Percentiles rank a stretch among this genome's conserved stretches.
phyloP scores from a whole-genome alignment of 331 rosid species.

The Rhamnella rubrinervis region DNA sequence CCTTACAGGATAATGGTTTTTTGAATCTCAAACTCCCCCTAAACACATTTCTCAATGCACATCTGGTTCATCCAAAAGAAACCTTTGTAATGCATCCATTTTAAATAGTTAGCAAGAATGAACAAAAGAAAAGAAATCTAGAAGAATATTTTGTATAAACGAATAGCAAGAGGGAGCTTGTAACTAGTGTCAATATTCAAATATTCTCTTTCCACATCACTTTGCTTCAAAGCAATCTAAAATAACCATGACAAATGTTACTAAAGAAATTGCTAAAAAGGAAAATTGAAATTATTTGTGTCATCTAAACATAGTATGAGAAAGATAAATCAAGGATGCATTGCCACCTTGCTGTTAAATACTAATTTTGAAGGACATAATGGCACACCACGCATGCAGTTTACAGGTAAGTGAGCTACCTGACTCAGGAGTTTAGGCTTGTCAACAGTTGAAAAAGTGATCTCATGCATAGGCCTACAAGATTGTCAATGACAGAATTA shows the following conservation, averaged over 20 bases:
- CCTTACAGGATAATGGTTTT: constrained; percentile 9
- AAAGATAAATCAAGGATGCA: too few relatives aligned
- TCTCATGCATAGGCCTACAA: constrained; percentile 95
- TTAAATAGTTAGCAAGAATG: neutral
- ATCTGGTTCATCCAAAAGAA: constrained; percentile 9
- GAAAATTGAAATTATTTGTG: neutral
- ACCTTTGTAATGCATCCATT: neutral
- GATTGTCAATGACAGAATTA: constrained; percentile 25
- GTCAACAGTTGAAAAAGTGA: constrained; percentile 91
- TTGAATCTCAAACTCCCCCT: neutral
- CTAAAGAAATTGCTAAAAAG: neutral
- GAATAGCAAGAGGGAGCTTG: neutral
- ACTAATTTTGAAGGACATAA: constrained; percentile 8
- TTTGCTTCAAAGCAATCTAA: neutral
- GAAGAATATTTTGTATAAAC: neutral
- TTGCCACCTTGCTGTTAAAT: constrained; percentile 5
- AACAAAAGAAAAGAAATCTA: neutral
- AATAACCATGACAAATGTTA: neutral
- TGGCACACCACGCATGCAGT: constrained; percentile 9
- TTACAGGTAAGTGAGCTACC: constrained; percentile 49
- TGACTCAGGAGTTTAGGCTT: constrained; percentile 97
- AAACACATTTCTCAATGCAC: constrained; percentile 7
- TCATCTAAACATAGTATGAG: too few relatives aligned
- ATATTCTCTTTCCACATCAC: neutral
- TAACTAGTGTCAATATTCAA: neutral